These are phyloP conservation scores for Erythrobasidium yunnanense DNA, from an alignment of 768 basidiomycete species.

Conservation along the genomic window DNA sequence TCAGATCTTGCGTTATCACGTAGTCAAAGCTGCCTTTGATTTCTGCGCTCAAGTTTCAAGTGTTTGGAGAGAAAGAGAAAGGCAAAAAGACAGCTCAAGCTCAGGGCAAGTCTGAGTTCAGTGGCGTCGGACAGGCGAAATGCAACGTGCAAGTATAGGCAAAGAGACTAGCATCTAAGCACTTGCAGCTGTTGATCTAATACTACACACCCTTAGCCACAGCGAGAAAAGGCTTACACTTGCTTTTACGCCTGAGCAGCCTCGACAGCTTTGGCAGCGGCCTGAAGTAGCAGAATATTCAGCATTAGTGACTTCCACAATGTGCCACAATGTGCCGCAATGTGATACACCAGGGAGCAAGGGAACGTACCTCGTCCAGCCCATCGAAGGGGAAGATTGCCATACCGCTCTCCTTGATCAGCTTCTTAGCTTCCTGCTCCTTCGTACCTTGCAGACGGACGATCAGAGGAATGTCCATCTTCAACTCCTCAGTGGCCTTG, in stretches of 20 bases:
- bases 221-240: background rate
- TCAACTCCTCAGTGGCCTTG: slow-evolving; percentile 85
- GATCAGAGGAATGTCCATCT: slow-evolving; percentile 71
- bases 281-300: background rate
- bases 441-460: slow-evolving; percentile 96
- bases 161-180: background rate
- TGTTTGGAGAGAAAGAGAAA: background rate
- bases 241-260: slow-evolving; percentile 33
- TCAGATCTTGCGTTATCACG: background rate
- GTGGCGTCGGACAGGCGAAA: background rate
- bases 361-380: slow-evolving; percentile 66
- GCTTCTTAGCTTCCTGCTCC: slow-evolving; percentile 89
- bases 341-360: too few species aligned
- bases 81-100: background rate
- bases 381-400: slow-evolving; percentile 88
- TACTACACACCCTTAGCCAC: background rate
- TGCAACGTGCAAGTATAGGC: too few species aligned
- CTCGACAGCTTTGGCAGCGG: slow-evolving; percentile 43
- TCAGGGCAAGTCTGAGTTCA: background rate
- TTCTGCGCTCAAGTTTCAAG: background rate
- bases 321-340: background rate
- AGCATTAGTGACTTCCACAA: background rate
- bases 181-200: background rate
- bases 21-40: background rate
- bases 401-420: slow-evolving; percentile 83